phyloP scores from a whole-genome alignment of 306 rosid genomes.

The Carpinus fangiana region DNA sequence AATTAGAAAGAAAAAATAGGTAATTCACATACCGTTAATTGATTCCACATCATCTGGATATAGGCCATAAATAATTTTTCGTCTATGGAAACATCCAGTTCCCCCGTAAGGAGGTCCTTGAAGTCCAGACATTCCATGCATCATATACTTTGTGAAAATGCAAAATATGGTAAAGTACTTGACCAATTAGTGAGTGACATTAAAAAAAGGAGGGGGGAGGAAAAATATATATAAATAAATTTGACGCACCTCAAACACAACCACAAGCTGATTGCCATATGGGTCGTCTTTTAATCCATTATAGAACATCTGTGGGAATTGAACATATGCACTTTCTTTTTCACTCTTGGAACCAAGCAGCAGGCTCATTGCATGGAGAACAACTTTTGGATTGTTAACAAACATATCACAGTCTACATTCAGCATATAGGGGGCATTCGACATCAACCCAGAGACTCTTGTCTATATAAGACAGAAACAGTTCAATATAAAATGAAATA shows the following conservation, averaged over 20 bases:
- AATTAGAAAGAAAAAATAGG: background rate
- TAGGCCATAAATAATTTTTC: conserved; percentile 19
- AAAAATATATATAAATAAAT: background rate
- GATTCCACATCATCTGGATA: background rate
- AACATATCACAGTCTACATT: conserved; percentile 80
- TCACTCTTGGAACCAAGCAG: conserved; percentile 42
- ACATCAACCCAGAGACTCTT: conserved; percentile 68
- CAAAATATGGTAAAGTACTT: background rate
- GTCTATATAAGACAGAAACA: conserved; percentile 27
- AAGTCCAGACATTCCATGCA: conserved; percentile 20
- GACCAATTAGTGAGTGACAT: background rate
- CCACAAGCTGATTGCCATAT: conserved; percentile 42
- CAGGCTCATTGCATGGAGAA: conserved; percentile 48
- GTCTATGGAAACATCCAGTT: conserved; percentile 25
- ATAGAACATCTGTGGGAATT: conserved; percentile 56
- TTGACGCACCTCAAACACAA: conserved; percentile 28
- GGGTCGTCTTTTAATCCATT: conserved; percentile 62
- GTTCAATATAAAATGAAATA: background rate
- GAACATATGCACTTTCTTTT: conserved; percentile 58
- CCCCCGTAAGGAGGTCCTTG: conserved; percentile 25
- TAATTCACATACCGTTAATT: background rate
- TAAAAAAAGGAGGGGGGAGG: background rate
- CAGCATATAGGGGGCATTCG: conserved; percentile 63
- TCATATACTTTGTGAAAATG: background rate
- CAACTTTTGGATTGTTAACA: conserved; percentile 51